Base-by-base conservation (phyloP, 2,329 filamentous ascomycete species). In the Sporothrix protearum region DNA sequence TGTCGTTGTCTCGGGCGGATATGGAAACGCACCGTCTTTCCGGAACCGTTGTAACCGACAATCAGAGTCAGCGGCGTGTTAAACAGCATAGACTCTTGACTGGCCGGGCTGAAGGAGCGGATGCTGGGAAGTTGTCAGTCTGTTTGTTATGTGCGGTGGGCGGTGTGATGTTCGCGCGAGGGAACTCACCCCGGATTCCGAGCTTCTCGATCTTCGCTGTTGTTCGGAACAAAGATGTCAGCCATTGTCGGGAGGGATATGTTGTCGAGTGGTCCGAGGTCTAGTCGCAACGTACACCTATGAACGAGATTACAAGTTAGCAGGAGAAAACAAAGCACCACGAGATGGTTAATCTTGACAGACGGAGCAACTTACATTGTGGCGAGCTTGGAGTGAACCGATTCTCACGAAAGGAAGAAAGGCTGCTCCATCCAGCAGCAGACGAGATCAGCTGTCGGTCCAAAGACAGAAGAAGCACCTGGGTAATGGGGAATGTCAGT, bases 41-140 rank as follows among this genome's bases (percentile, higher is more conserved):
- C 96, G 0, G 95, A 98, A 71, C 96, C 96, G 83, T 99, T 99
- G 81, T 94, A 93, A 72, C 96, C 96, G 72, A 99, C 96, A 76
- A 99, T 99, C 74, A 99, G 87, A 14, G 96, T 99, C 71, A 99
- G 86, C 33, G 96, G 96, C 0, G 92, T 91, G 75, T 94, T 90
- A 80, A 99, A 98, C 76, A 91, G 87, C 74, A 98, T 96, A 49
- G 88, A 91, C 82, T 97, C 91, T 75, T 87, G 86, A 71, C 85
- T 85, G 47, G 85, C 85, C 75, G 92, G 91, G 80, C 92, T 92
- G 80, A 98, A 98, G 72, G 94, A 97, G 76, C 94, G 93, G 76
- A 87, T 81, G 75, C 76, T 76, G 59, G 1, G 57, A 42, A 12
- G 14, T 1, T n/a, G 71, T 71, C 19, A 74, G 66, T n/a, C 2